Base-by-base conservation (phyloP, 495 filamentous ascomycete genomes). In the Xylona heveae region DNA sequence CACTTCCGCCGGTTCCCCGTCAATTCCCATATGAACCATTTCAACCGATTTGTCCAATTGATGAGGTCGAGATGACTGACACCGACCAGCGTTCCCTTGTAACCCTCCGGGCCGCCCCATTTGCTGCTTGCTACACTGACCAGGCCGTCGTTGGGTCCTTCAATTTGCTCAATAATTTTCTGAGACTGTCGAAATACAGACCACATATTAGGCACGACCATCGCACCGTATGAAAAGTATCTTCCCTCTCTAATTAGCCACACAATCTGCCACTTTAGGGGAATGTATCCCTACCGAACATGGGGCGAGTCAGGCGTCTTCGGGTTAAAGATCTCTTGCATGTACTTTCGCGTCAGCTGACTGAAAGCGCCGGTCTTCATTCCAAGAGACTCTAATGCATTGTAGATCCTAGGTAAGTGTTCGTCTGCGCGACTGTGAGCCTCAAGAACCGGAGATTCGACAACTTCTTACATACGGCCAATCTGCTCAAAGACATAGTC, bases 51-150 rank as follows among this genome's bases (percentile, higher is more conserved):
- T 31, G 70, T 84, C 88, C 85, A 97, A 53, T 94, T 94, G 50
- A 94, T 97, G 32, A 92, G 55, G 43, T 93, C 83, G 4, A 94
- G 53, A 52, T 97, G 88, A 49, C 72, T 90, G 19, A 91, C 81
- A 6, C 67, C 70, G 4, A 83, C 52, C n/a, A 97, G 49, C 2
- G 88, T 94, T 3, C 88, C 88, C 48, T 85, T 78, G 48, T 94
- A 94, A 13, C 53, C 53, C 2, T 38, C 9, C 13, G 57, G 48
- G 1, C 62, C 64, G n/a, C 88, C 88, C 83, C 85, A 94, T 42
- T 64, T 61, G 39, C 74, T 74, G 44, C 82, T 92, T 6, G 62
- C 53, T 17, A 94, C 81, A 45, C 78, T 90, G 12, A 97, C 88
- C 3, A 97, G 64, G 0, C 88, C 88, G 41, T 97, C 88, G 48